Conservation (phyloP, 2,329 filamentous ascomycete genomes). For the Verticillium tricorpus region DNA sequence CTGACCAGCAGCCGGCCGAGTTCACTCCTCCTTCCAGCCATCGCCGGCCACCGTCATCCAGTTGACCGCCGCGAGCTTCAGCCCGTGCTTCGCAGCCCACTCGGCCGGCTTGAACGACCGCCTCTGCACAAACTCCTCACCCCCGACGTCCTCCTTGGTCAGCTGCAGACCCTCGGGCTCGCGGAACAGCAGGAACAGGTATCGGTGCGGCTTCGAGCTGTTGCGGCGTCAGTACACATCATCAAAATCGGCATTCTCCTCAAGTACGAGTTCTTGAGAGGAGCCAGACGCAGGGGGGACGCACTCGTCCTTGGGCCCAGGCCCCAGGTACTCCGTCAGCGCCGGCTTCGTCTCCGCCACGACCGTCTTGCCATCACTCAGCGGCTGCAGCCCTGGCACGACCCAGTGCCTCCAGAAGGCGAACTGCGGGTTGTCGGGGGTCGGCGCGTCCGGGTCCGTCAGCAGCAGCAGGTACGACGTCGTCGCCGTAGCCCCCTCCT, state of each 20-base stretch:
- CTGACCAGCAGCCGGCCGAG: background rate
- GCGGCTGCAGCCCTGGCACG: conserved; percentile 32
- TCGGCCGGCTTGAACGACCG: conserved; percentile 34
- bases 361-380: conserved; percentile 14
- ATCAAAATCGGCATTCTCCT: background rate
- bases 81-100: conserved; percentile 31
- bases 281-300: conserved; percentile 11
- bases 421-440: conserved; percentile 49
- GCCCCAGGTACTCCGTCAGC: conserved; percentile 38
- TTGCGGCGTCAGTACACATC: background rate
- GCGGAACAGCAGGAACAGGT: conserved; percentile 39
- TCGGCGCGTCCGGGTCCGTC: conserved; percentile 51
- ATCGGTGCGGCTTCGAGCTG: conserved; percentile 44
- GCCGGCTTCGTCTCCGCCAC: conserved; percentile 24
- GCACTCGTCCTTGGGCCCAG: conserved; percentile 41
- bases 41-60: conserved; percentile 44
- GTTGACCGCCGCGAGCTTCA: conserved; percentile 35
- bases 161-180: conserved; percentile 30
- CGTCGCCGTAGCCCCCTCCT: conserved; percentile 22
- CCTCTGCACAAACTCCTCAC: conserved; percentile 40
- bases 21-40: conserved; percentile 25
- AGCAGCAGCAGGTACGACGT: conserved; percentile 42
- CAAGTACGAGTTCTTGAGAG: background rate
- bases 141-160: conserved; percentile 36
- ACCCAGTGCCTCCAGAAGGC: conserved; percentile 54